Conservation (phyloP, 345 rosid species). For the Punica granatum region DNA sequence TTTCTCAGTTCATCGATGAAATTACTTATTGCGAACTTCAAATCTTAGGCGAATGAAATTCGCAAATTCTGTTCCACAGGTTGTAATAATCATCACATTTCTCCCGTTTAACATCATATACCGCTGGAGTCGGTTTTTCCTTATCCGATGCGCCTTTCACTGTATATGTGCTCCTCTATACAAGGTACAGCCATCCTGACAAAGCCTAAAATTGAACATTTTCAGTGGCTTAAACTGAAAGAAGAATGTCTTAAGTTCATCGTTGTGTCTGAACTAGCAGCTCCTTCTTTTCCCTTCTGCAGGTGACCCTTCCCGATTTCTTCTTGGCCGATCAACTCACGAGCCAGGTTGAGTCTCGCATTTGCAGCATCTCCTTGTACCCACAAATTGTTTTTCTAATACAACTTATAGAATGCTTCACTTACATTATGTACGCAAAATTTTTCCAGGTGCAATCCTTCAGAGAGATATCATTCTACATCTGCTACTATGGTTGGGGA, state of each 20-base stretch:
- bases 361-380: neutral
- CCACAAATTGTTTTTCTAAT: neutral
- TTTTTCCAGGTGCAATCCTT: conserved; percentile 14
- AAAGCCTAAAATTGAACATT: neutral
- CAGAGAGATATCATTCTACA: conserved; percentile 8
- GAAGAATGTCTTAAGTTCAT: neutral
- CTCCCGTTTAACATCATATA: conserved; percentile 11
- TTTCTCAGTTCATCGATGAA: neutral
- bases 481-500: conserved; percentile 21
- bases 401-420: conserved; percentile 22
- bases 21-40: neutral
- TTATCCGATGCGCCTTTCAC: conserved; percentile 2
- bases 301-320: conserved; percentile 84
- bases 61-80: neutral
- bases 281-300: neutral
- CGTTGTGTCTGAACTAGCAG: neutral
- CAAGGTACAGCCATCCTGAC: conserved; percentile 6
- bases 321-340: conserved; percentile 87
- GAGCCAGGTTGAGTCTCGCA: conserved; percentile 41
- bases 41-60: neutral
- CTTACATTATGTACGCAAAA: conserved; percentile 46
- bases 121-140: conserved; percentile 8
- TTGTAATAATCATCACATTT: neutral
- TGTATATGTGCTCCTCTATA: conserved; percentile 11
- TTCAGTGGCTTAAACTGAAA: neutral